These are phyloP conservation scores for Trypethelium eluteriae DNA, from an alignment of 495 filamentous ascomycete species.

Conservation along the genomic window DNA sequence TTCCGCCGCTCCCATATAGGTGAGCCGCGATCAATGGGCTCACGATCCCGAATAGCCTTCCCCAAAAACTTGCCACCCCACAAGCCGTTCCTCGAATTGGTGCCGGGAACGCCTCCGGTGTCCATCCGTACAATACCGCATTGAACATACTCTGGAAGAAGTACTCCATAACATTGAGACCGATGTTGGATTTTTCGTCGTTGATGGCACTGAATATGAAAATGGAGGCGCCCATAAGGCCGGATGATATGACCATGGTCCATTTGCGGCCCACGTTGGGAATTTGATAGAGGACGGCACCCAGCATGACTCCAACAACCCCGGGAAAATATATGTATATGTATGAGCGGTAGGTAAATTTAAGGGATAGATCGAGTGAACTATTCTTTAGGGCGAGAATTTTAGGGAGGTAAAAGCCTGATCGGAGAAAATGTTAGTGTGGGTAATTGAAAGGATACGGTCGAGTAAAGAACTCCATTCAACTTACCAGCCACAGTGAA, in stretches of 20 bases:
- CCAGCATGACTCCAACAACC: constrained; percentile 39
- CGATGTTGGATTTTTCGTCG: constrained; percentile 38
- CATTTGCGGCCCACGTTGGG: constrained; percentile 39
- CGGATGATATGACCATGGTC: constrained; percentile 43
- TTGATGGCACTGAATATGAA: constrained; percentile 42
- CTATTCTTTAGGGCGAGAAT: constrained; percentile 39
- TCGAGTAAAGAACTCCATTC: not conserved
- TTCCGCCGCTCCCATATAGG: constrained; percentile 26
- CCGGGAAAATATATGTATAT: constrained; percentile 43
- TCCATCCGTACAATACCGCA: constrained; percentile 51
- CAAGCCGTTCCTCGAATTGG: constrained; percentile 47
- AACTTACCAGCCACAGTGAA: constrained; percentile 39
- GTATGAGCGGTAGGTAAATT: constrained; percentile 39
- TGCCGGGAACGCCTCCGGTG: constrained; percentile 49
- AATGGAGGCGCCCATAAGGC: constrained; percentile 41
- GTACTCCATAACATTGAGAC: constrained; percentile 43
- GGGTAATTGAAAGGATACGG: not conserved
- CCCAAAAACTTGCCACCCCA: constrained; percentile 47
- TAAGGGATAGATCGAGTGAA: constrained; percentile 29
- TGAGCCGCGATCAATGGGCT: constrained; percentile 39
- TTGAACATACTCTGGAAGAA: constrained; percentile 48
- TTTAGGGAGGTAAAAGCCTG: constrained; percentile 38
- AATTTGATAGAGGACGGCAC: constrained; percentile 36
- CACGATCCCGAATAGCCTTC: constrained; percentile 40
- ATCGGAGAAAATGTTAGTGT: constrained; percentile 5